Evolutionary conservation across 2,329 filamentous ascomycete species (phyloP).

Genomic region (Myotisia sp.): DNA sequence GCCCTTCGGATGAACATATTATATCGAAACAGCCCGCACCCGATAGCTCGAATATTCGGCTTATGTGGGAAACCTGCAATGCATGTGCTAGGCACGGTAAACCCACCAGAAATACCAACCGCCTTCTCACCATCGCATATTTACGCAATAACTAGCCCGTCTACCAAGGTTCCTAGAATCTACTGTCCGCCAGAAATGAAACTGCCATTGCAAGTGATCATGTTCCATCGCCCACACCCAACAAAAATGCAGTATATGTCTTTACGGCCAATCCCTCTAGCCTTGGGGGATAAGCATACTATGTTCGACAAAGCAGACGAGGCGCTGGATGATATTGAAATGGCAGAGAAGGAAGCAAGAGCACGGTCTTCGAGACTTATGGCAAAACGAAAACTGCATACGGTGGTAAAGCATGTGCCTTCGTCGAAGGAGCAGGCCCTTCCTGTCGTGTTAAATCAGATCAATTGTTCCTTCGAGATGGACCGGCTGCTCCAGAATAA

Average conservation of each 20-base stretch:
- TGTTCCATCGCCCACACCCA: slow-evolving; percentile 76
- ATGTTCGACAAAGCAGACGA: slow-evolving; percentile 20
- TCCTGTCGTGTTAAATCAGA: slow-evolving; percentile 71
- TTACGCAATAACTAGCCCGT: slow-evolving; percentile 41
- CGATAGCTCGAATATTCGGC: slow-evolving; percentile 64
- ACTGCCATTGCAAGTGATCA: slow-evolving; percentile 68
- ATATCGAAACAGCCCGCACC: slow-evolving; percentile 67
- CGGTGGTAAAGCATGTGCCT: slow-evolving; percentile 58
- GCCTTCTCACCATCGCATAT: slow-evolving; percentile 56
- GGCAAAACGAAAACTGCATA: slow-evolving; percentile 78
- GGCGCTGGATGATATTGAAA: slow-evolving; percentile 47
- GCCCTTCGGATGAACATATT: slow-evolving; percentile 73
- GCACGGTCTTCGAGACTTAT: slow-evolving; percentile 53
- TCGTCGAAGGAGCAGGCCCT: slow-evolving; percentile 75
- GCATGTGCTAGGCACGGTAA: slow-evolving; percentile 74
- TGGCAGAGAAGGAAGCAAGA: slow-evolving; percentile 56
- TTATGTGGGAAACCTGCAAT: slow-evolving; percentile 71
- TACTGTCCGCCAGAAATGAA: slow-evolving; percentile 51
- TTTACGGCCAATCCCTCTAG: slow-evolving; percentile 72
- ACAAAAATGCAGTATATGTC: slow-evolving; percentile 94
- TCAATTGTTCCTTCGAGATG: slow-evolving; percentile 91
- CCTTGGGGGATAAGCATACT: slow-evolving; percentile 56
- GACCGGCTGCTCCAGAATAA: slow-evolving; percentile 78
- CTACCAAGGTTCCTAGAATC: slow-evolving; percentile 52
- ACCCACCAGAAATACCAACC: slow-evolving; percentile 39